Percentiles rank a stretch among this genome's conserved stretches.
Conservation (phyloP, 176 grass and related monocot species). For the Bolboschoenus planiculmis region DNA sequence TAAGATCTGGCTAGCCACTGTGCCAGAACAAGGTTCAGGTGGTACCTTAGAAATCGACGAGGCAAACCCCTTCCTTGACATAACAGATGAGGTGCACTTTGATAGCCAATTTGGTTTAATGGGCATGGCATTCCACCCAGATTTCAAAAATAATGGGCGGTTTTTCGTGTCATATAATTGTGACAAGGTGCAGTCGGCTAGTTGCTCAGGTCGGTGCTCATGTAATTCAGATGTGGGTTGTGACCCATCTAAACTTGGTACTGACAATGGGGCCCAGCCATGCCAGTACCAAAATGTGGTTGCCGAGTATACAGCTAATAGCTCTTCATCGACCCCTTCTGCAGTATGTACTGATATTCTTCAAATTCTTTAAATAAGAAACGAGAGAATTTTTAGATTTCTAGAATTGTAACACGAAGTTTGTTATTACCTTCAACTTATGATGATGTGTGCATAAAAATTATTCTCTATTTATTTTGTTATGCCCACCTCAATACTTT, state of each 20-base stretch:
- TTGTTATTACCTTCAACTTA: not conserved
- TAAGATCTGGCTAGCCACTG: slow-evolving; percentile 69
- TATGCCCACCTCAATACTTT: not conserved
- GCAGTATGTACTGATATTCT: slow-evolving; percentile 37
- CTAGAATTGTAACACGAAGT: not conserved
- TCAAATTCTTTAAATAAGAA: not conserved
- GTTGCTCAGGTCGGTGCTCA: slow-evolving; percentile 58
- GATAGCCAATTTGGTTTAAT: slow-evolving; percentile 79
- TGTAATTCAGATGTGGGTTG: slow-evolving; percentile 86
- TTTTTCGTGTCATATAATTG: slow-evolving; percentile 93
- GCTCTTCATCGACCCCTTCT: slow-evolving; percentile 61
- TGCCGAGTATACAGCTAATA: slow-evolving; percentile 70
- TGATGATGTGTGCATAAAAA: not conserved
- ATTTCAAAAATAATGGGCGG: slow-evolving; percentile 65
- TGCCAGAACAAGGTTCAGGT: slow-evolving; percentile 77
- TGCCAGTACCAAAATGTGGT: slow-evolving; percentile 77
- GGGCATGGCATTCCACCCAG: slow-evolving; percentile 82
- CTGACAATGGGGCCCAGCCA: slow-evolving; percentile 66
- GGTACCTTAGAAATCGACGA: slow-evolving; percentile 44
- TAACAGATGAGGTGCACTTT: slow-evolving; percentile 72
- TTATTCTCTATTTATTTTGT: not conserved
- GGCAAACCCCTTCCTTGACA: slow-evolving; percentile 66
- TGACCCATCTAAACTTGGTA: slow-evolving; percentile 63
- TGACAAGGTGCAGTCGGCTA: slow-evolving; percentile 40
- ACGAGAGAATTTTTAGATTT: not conserved